Percentiles rank a stretch among this genome's conserved stretches.
Evolutionary conservation across 169 alveolate genomes (phyloP).

Genomic region (Plasmodium vivax): DNA sequence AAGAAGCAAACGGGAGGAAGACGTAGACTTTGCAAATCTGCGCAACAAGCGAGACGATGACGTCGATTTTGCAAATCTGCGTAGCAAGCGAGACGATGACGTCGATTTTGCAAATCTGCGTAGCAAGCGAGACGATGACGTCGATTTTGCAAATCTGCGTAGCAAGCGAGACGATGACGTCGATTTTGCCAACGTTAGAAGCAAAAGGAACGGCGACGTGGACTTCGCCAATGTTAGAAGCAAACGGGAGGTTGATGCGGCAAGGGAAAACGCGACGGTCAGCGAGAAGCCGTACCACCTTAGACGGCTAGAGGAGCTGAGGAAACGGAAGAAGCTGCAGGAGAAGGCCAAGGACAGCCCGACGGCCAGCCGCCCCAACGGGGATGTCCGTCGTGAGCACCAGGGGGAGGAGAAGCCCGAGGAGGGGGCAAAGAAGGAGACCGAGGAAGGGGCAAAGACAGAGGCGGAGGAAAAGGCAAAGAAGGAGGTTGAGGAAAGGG

Average conservation of each 20-base stretch:
- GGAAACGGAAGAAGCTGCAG: conserved; percentile 22
- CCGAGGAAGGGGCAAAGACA: background rate
- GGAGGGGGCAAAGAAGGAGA: background rate
- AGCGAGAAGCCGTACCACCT: conserved; percentile 53
- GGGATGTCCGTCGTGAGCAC: too few relatives aligned
- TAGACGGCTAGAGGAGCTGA: conserved; percentile 38
- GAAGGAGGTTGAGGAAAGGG: background rate
- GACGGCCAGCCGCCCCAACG: too few relatives aligned
- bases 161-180: background rate
- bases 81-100: conserved; percentile 1
- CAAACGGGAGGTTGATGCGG: background rate
- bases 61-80: background rate
- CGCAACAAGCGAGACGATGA: conserved; percentile 4
- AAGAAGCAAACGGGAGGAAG: conserved; percentile 16
- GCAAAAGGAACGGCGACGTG: background rate
- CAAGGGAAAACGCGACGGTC: background rate
- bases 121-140: background rate
- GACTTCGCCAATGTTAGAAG: conserved; percentile 17
- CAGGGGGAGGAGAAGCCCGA: background rate
- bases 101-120: background rate
- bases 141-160: conserved; percentile 1
- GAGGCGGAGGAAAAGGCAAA: background rate
- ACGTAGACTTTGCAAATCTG: conserved; percentile 10
- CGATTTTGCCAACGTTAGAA: background rate
- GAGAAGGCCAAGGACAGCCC: background rate